Base-by-base conservation (phyloP, 352 stramenopile genomes). In the Phytophthora chlamydospora region DNA sequence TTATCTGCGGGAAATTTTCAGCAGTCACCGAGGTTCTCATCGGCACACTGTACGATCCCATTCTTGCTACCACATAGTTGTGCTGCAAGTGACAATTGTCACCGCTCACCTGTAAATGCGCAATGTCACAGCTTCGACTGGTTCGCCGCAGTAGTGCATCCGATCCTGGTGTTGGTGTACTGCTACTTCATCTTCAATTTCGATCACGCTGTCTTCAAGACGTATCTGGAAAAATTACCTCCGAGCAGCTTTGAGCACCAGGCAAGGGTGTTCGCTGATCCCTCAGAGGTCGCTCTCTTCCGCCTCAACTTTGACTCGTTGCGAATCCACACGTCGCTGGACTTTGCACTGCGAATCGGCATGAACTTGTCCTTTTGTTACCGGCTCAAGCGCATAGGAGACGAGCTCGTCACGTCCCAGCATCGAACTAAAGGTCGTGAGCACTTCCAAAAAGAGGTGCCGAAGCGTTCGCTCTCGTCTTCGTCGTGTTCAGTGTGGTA, bases 91-190 rank as follows among this genome's bases (percentile, higher is more conserved):
- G n/a, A n/a, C n/a, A n/a, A n/a, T n/a, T n/a, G n/a, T n/a, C n/a
- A n/a, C n/a, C n/a, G n/a, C n/a, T n/a, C n/a, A n/a, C n/a, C n/a
- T n/a, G n/a, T n/a, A n/a, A n/a, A n/a, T n/a, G n/a, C n/a, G n/a
- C n/a, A n/a, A n/a, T n/a, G n/a, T n/a, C 46, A 7, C 13, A 68
- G 62, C 4, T 67, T 73, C 46, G 63, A 73, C 13, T 42, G 58
- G 21, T 16, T 62, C 21, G 52, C 67, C 12, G 50, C 58, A 0
- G 45, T 76, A 7, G 39, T 58, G 0, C 67, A 63, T 43, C 58
- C 62, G 0, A 58, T 70, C 31, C 5, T 39, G 16, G 42, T 62
- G 24, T 32, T 72, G 0, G 7, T 59, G 3, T 69, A 67, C 38
- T 54, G 51, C 42, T 57, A 63, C 16, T 32, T 24, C 5, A 39